Base-by-base conservation (phyloP, 495 filamentous ascomycete genomes). In the Penicillium canariense region DNA sequence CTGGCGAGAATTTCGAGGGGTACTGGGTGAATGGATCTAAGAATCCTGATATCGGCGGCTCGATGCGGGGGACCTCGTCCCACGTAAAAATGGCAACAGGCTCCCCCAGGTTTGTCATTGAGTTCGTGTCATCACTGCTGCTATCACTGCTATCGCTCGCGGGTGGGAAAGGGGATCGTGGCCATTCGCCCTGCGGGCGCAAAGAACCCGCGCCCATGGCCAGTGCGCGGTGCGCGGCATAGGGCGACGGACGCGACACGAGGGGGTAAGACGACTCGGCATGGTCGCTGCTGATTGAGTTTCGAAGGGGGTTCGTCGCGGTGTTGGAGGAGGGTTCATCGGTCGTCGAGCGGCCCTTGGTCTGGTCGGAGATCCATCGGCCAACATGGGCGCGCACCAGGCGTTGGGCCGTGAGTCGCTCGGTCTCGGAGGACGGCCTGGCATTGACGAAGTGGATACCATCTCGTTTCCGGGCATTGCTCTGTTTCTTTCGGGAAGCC, bases 361-460 rank as follows among this genome's bases (percentile, higher is more conserved):
- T 73, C 45, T 75, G 72, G 15, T 69, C 68, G 40, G 72, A 75
- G 42, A 75, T 73, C 72, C 70, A 73, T 55, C 65, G 60, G 4
- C 72, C 72, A 9, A 75, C 72, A 53, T 75, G 72, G 14, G 70
- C 69, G 39, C 72, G 69, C 14, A 75, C 72, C 38, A 71, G 30
- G 12, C 63, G 66, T 23, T 71, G 69, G 2, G 67, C 67, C 26
- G 58, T 65, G 18, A 61, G 7, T 22, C 66, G 62, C 31, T 75
- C 72, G 0, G 39, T 55, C 25, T 75, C 70, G 12, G 69, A 66
- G n/a, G 68, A 15, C 2, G 70, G 72, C 47, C 70, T 59, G 39
- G 72, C 72, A 46, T 75, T 75, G 53, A 75, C 64, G 23, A 75
- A 75, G 43, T 73, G 68, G 28, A 75, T 71, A 40, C 58, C 55